phyloP scores from a whole-genome alignment of 2,329 filamentous ascomycete species.

The Didymosphaeria variabile region DNA sequence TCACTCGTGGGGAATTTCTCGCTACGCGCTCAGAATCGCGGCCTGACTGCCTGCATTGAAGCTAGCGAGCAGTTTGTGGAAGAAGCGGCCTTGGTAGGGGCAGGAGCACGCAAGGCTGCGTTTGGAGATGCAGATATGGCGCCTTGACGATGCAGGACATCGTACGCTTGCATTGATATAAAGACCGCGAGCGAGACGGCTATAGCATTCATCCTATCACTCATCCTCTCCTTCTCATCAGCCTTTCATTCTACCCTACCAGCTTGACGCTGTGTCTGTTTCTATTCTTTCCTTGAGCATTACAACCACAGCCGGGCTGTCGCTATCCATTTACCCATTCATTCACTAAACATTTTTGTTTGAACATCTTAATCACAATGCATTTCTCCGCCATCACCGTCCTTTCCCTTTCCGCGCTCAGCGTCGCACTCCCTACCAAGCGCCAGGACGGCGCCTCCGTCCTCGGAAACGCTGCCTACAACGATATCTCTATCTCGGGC shows the following conservation, averaged over 20 bases:
- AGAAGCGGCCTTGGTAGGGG: slow-evolving; percentile 6
- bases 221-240: slow-evolving; percentile 18
- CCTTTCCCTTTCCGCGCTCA: slow-evolving; percentile 38
- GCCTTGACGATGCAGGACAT: background rate
- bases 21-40: slow-evolving; percentile 4
- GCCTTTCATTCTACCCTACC: slow-evolving; percentile 23
- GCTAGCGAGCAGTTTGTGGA: slow-evolving; percentile 2
- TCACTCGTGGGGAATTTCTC: slow-evolving; percentile 10
- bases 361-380: slow-evolving; percentile 30
- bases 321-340: slow-evolving; percentile 17
- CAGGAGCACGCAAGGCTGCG: slow-evolving; percentile 1
- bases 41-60: background rate
- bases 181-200: background rate
- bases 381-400: slow-evolving; percentile 38
- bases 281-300: slow-evolving; percentile 20
- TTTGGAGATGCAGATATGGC: background rate
- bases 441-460: slow-evolving; percentile 34
- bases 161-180: slow-evolving; percentile 14
- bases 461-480: slow-evolving; percentile 42
- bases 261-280: slow-evolving; percentile 42
- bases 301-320: slow-evolving; percentile 42
- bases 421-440: slow-evolving; percentile 38
- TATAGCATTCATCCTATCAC: slow-evolving; percentile 10
- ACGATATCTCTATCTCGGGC: slow-evolving; percentile 60
- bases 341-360: slow-evolving; percentile 3